These are phyloP conservation scores for Coleophoma crateriformis DNA, from an alignment of 2,329 filamentous ascomycete genomes.

Conservation along the genomic window DNA sequence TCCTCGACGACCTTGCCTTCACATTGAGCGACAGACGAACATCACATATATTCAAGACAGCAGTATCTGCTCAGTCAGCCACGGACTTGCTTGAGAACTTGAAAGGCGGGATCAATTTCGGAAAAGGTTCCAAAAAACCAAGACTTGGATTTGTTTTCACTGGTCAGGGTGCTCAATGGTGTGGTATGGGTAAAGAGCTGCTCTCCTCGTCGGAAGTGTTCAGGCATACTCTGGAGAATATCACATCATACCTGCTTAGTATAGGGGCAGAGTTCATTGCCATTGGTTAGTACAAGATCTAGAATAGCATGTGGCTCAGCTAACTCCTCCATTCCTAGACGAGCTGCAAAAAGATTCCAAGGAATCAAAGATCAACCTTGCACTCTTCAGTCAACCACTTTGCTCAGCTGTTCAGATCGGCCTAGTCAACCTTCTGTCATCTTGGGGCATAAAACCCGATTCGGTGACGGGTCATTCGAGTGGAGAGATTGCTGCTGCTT, in stretches of 20 bases:
- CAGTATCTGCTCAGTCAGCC: not conserved
- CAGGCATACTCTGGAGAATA: too few species aligned
- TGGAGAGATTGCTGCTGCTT: conserved; percentile 25
- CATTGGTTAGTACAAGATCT: too few species aligned
- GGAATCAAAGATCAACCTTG: too few species aligned
- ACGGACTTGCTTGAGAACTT: conserved; percentile 9
- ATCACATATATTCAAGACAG: too few species aligned
- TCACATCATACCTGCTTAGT: too few species aligned
- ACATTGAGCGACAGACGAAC: too few species aligned
- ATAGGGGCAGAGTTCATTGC: too few species aligned
- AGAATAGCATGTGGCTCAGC: too few species aligned
- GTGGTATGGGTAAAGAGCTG: not conserved
- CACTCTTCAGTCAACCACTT: conserved; percentile 16
- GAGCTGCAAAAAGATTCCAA: too few species aligned
- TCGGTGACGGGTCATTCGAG: conserved; percentile 23
- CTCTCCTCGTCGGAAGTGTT: too few species aligned
- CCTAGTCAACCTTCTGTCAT: conserved; percentile 22
- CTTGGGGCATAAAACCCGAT: conserved; percentile 11
- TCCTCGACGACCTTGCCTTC: too few species aligned
- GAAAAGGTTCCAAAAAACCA: conserved; percentile 32
- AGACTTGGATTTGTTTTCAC: conserved; percentile 28
- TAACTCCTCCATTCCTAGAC: too few species aligned
- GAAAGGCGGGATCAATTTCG: conserved; percentile 24
- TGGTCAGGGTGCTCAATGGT: conserved; percentile 18
- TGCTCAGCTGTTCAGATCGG: conserved; percentile 29